A percentile compares a stretch with the other conserved stretches of the same genome.
phyloP scores from a whole-genome alignment of 192 early-diverging fungal genomes.

The Dimargaris verticillata region DNA sequence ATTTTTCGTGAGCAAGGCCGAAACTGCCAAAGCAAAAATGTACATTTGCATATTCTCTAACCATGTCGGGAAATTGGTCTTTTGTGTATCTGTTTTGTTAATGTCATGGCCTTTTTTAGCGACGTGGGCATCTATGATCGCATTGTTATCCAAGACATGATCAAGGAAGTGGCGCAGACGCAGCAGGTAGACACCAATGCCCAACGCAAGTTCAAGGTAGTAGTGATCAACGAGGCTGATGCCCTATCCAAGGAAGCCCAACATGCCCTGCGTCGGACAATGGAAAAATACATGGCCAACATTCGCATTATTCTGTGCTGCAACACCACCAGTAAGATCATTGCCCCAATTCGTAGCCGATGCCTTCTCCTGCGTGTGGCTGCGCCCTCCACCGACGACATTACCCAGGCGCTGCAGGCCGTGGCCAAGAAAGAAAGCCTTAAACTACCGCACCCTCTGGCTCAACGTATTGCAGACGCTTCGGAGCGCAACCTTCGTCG shows the following conservation, averaged over 20 bases:
- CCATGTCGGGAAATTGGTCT: too few species aligned
- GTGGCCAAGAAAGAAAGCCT: conserved; percentile 75
- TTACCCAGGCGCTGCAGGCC: conserved; percentile 45
- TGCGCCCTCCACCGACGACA: conserved; percentile 57
- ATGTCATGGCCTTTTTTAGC: conserved; percentile 22
- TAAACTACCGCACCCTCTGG: conserved; percentile 39
- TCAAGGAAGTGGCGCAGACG: conserved; percentile 95
- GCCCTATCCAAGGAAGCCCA: conserved; percentile 78
- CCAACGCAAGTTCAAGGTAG: conserved; percentile 79
- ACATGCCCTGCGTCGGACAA: conserved; percentile 89
- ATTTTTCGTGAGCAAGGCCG: too few species aligned
- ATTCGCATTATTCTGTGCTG: conserved; percentile 86
- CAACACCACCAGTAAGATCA: conserved; percentile 78
- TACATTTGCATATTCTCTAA: too few species aligned
- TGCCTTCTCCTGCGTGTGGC: conserved; percentile 81
- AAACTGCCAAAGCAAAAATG: too few species aligned
- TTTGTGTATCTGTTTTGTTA: background rate
- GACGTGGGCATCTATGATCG: conserved; percentile 93
- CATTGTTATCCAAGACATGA: conserved; percentile 79
- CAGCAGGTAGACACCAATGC: conserved; percentile 72
- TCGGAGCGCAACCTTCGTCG: conserved; percentile 71
- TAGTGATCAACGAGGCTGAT: conserved; percentile 91
- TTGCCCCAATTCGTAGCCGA: conserved; percentile 78
- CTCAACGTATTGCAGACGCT: conserved; percentile 44
- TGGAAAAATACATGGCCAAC: conserved; percentile 97